These are phyloP conservation scores for Priceomyces carsonii DNA, from an alignment of 805 yeast genomes.

Conservation along the genomic window DNA sequence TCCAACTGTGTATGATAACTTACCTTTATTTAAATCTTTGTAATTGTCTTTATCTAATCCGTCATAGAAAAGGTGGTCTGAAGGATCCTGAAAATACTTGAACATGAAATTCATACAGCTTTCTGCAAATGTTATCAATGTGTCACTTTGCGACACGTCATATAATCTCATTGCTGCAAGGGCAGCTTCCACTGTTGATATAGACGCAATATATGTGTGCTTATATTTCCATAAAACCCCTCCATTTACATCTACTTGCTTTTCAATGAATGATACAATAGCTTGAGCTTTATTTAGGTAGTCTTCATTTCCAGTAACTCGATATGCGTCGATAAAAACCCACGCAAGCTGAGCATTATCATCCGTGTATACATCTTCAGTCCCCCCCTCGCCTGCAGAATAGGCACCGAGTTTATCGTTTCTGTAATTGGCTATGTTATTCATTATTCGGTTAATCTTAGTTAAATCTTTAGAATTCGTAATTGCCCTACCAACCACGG, in stretches of 20 bases:
- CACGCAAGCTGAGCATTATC: slow-evolving; percentile 30
- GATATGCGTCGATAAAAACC: slow-evolving; percentile 26
- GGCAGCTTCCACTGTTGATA: slow-evolving; percentile 29
- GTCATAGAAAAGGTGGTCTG: slow-evolving; percentile 20
- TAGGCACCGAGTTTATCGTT: slow-evolving; percentile 20
- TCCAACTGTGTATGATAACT: slow-evolving; percentile 31
- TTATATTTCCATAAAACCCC: slow-evolving; percentile 27
- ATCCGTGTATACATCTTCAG: slow-evolving; percentile 27
- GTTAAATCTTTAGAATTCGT: slow-evolving; percentile 13
- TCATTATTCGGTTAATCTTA: slow-evolving; percentile 12
- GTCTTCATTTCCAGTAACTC: slow-evolving; percentile 13
- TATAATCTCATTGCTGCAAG: slow-evolving; percentile 25
- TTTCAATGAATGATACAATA: slow-evolving; percentile 16
- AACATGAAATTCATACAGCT: slow-evolving; percentile 18
- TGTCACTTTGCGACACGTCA: slow-evolving; percentile 13
- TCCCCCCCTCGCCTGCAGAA: slow-evolving; percentile 22
- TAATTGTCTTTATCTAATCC: slow-evolving; percentile 14
- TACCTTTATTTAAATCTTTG: slow-evolving; percentile 23
- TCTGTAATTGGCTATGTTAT: slow-evolving; percentile 17
- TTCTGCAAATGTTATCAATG: slow-evolving; percentile 15
- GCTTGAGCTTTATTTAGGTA: slow-evolving; percentile 20
- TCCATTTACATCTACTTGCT: slow-evolving; percentile 24
- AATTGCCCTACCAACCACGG: slow-evolving; percentile 24
- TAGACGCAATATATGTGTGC: slow-evolving; percentile 26
- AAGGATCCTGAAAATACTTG: slow-evolving; percentile 17